Conservation (phyloP, 2,329 filamentous ascomycete genomes). For the Verticillium tricorpus region DNA sequence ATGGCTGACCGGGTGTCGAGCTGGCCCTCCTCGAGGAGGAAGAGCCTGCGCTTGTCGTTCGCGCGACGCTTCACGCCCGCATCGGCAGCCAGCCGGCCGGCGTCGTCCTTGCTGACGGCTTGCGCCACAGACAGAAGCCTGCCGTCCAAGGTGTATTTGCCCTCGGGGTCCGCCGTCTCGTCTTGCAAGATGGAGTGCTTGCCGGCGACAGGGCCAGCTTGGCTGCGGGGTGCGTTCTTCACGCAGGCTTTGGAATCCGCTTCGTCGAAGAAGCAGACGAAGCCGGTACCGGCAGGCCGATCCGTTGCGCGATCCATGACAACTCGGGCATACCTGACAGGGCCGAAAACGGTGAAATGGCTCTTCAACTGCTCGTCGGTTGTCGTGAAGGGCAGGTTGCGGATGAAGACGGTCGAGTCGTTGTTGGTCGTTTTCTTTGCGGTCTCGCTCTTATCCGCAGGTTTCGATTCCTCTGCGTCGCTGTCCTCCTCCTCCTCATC, state of each 20-base stretch:
- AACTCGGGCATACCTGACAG: slow-evolving; percentile 84
- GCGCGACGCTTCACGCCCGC: slow-evolving; percentile 62
- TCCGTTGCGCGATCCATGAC: slow-evolving; percentile 84
- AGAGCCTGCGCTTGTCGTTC: slow-evolving; percentile 86
- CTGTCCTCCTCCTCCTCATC: slow-evolving; percentile 33
- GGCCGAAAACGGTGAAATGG: slow-evolving; percentile 85
- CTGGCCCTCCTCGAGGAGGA: slow-evolving; percentile 80
- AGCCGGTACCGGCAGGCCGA: slow-evolving; percentile 85
- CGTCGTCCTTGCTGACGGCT: slow-evolving; percentile 81
- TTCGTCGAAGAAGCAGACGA: slow-evolving; percentile 83
- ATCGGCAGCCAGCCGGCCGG: slow-evolving; percentile 67
- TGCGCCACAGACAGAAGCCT: slow-evolving; percentile 79
- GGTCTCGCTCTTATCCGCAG: slow-evolving; percentile 20
- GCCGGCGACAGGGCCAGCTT: slow-evolving; percentile 35
- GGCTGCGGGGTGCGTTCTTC: slow-evolving; percentile 63
- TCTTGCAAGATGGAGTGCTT: slow-evolving; percentile 86
- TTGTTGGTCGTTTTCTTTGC: slow-evolving; percentile 51
- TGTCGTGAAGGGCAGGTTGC: slow-evolving; percentile 87
- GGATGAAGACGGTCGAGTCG: slow-evolving; percentile 79
- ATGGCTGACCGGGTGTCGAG: slow-evolving; percentile 74
- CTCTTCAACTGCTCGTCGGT: slow-evolving; percentile 77
- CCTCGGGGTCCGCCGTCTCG: slow-evolving; percentile 73
- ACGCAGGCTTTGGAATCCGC: slow-evolving; percentile 75
- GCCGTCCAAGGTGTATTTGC: slow-evolving; percentile 85
- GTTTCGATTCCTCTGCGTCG: slow-evolving; percentile 29